Evolutionary conservation across 805 yeast genomes (phyloP).

Genomic region (Teunomyces lycoperdinae): DNA sequence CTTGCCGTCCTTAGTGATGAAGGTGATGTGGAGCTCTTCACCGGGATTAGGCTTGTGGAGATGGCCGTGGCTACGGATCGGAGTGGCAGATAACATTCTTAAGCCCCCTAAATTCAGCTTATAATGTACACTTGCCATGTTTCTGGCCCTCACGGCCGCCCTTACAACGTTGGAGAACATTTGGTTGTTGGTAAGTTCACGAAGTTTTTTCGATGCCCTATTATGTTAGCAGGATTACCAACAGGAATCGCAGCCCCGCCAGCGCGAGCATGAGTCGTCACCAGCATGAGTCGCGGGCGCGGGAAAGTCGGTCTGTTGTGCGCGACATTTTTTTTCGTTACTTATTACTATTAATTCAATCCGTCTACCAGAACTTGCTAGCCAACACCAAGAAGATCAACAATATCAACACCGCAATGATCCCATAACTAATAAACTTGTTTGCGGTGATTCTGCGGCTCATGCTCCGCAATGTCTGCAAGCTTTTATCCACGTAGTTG

Average conservation of each 20-base stretch:
- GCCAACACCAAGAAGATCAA: slow-evolving; percentile 80
- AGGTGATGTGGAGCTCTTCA: slow-evolving; percentile 79
- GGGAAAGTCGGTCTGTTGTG: not conserved
- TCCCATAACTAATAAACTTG: slow-evolving; percentile 84
- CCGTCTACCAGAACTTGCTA: slow-evolving; percentile 68
- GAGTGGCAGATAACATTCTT: slow-evolving; percentile 19
- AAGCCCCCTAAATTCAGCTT: not conserved
- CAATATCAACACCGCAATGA: slow-evolving; percentile 80
- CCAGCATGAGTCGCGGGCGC: not conserved
- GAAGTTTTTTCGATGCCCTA: slow-evolving; percentile 3
- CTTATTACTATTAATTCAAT: not conserved
- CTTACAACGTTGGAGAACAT: slow-evolving; percentile 3
- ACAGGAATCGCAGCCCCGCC: not conserved
- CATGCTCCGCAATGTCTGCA: slow-evolving; percentile 86
- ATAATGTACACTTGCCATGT: not conserved
- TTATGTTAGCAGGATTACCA: not conserved
- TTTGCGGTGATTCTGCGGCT: slow-evolving; percentile 90
- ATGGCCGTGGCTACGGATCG: slow-evolving; percentile 65
- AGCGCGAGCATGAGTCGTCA: not conserved
- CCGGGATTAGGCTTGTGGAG: slow-evolving; percentile 89
- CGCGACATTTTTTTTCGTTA: not conserved
- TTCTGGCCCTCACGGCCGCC: slow-evolving; percentile 3
- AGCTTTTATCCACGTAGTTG: slow-evolving; percentile 83
- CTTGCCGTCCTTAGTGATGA: slow-evolving; percentile 86
- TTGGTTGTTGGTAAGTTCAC: no score